phyloP scores from a whole-genome alignment of 306 rosid species.

The Dryas octopetala region DNA sequence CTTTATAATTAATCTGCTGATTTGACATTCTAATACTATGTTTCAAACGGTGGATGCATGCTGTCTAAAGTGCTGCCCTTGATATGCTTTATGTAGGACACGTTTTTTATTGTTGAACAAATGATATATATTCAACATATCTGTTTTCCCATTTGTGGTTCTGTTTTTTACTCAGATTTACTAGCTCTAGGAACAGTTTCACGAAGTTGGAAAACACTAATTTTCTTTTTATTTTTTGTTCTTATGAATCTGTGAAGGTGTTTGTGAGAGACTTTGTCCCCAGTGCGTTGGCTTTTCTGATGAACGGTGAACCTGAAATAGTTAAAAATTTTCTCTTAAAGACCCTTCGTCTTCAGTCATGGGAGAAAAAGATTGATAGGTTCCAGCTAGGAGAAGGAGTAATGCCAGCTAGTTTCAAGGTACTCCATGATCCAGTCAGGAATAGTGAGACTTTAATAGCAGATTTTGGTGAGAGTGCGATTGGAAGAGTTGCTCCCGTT shows the following conservation, averaged over 20 bases:
- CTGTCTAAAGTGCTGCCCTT: constrained; percentile 2
- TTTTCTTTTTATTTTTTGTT: constrained; percentile 10
- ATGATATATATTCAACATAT: not conserved
- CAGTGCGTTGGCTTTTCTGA: constrained; percentile 81
- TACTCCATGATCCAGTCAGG: constrained; percentile 71
- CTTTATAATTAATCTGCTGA: not conserved
- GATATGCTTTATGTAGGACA: not conserved
- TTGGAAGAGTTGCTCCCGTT: constrained; percentile 98
- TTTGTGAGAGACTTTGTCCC: constrained; percentile 94
- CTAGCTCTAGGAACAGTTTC: not conserved
- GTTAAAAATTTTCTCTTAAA: constrained; percentile 72
- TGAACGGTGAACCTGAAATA: constrained; percentile 77
- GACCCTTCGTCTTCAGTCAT: constrained; percentile 89
- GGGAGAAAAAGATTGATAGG: constrained; percentile 90
- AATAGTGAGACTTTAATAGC: constrained; percentile 73
- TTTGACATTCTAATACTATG: not conserved
- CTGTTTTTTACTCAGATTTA: not conserved
- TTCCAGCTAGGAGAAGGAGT: constrained; percentile 94
- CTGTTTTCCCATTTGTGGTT: not conserved
- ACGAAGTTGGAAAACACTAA: constrained; percentile 16
- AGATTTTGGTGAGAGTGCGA: constrained; percentile 95
- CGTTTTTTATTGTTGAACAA: not conserved
- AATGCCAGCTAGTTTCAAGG: constrained; percentile 98
- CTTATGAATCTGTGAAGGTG: constrained; percentile 48
- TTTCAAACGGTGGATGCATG: not conserved